Conservation (phyloP, 768 basidiomycete species). For the Baorangia bicolor region DNA sequence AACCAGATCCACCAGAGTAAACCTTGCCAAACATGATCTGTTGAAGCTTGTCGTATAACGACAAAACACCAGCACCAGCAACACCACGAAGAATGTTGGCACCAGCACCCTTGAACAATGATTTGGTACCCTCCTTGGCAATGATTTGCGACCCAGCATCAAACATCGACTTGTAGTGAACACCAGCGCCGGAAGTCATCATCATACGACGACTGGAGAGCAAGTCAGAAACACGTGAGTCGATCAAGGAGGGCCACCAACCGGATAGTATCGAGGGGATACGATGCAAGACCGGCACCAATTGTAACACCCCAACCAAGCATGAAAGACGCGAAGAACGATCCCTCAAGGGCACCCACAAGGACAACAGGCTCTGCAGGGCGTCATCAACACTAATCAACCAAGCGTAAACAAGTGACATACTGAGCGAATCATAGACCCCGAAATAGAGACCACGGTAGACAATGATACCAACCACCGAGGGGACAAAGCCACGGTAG, state of each 20-base stretch:
- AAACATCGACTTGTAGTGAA: slow-evolving; percentile 99
- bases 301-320: slow-evolving; percentile 99
- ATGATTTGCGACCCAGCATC: slow-evolving; percentile 94
- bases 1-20: slow-evolving; percentile 83
- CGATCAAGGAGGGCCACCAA: slow-evolving; percentile 23
- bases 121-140: slow-evolving; percentile 92
- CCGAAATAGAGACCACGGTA: slow-evolving; percentile 99
- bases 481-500: slow-evolving; percentile 99
- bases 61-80: slow-evolving; percentile 99
- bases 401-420: slow-evolving; percentile 37
- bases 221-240: slow-evolving; percentile 9
- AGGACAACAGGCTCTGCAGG: slow-evolving; percentile 90
- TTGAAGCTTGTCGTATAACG: slow-evolving; percentile 98
- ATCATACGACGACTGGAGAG: slow-evolving; percentile 96
- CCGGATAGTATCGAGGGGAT: slow-evolving; percentile 91
- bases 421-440: slow-evolving; percentile 92
- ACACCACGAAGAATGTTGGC: slow-evolving; percentile 97
- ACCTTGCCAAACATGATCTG: slow-evolving; percentile 97
- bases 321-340: slow-evolving; percentile 94
- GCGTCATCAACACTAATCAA: slow-evolving; percentile 24
- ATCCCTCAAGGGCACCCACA: slow-evolving; percentile 91
- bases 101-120: slow-evolving; percentile 99
- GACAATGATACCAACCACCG: slow-evolving; percentile 98
- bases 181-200: slow-evolving; percentile 97
- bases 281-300: slow-evolving; percentile 98